Percentiles rank a stretch among this genome's conserved stretches.
phyloP scores from a whole-genome alignment of 441 rosid species.

The Pelargonium myrrhifolium region DNA sequence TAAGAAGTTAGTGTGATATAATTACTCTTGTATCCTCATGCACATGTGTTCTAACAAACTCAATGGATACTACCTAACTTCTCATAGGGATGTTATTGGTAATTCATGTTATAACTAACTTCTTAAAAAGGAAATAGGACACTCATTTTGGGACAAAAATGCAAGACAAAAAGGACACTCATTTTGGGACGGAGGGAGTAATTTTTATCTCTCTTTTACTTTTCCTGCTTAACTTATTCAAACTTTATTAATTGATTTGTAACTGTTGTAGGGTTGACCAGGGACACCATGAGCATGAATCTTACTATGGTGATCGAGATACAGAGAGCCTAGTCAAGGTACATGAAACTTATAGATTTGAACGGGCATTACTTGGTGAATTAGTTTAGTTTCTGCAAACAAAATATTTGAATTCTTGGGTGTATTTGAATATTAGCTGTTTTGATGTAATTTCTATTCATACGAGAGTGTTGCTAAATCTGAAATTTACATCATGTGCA shows the following conservation, averaged over 20 bases:
- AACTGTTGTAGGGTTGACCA: constrained; percentile 58
- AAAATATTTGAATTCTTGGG: not conserved
- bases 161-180: too few species aligned
- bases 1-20: too few species aligned
- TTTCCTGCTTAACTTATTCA: constrained; percentile 5
- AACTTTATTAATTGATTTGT: not conserved
- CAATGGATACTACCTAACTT: too few species aligned
- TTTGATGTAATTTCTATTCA: not conserved
- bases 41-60: too few species aligned
- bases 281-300: constrained; percentile 98
- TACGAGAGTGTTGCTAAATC: not conserved
- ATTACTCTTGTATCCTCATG: too few species aligned
- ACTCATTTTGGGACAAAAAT: too few species aligned
- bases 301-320: constrained; percentile 98
- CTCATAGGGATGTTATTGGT: too few species aligned
- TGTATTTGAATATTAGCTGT: not conserved
- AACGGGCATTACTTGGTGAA: not conserved
- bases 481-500: constrained; percentile 33
- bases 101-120: too few species aligned
- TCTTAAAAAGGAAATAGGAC: too few species aligned
- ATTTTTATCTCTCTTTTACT: not conserved
- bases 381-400: not conserved
- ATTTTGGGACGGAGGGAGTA: too few species aligned
- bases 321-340: constrained; percentile 90
- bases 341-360: not conserved